Base-by-base conservation (phyloP, 768 basidiomycete genomes). In the Hortiboletus flavorubellus region DNA sequence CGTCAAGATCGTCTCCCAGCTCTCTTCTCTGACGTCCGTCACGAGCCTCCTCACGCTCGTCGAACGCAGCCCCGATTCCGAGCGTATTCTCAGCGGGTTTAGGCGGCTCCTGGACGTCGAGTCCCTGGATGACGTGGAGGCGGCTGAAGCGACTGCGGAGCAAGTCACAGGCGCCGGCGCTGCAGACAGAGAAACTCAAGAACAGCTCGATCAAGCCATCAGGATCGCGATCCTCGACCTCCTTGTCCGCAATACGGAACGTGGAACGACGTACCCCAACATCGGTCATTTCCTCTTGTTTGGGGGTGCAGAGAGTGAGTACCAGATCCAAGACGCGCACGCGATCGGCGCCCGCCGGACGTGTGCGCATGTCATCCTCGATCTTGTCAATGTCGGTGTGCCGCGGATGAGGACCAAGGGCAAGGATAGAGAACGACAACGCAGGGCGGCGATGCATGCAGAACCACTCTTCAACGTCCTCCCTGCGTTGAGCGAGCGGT, bases 221-320 rank as follows among this genome's bases (percentile, higher is more conserved):
- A 74, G 91, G 37, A 73, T 89, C 1, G 84, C 89, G 0, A 84
- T 91, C 5, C 81, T 98, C 46, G 86, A 95, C 58, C 74, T 98
- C 11, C 78, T 98, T 50, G 82, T 92, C 40, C 83, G 83, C 54
- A 89, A 87, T 55, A 93, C 93, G 0, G 74, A 80, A n/a, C 68
- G 73, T 90, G 78, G 75, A 42, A 72, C 80, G 9, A 71, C 82
- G 0, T 91, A 84, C 60, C 93, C 94, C 7, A 97, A 94, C 62
- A 65, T 96, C 18, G 89, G 89, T 0, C 94, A 97, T 90, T 71
- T 90, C 73, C 74, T 98, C 11, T 78, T 97, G 21, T 91, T 95
- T 63, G 89, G 90, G 21, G 75, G 79, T 4, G 68, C 77, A 2
- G 76, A 76, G n/a, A 73, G 74, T 8, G 82, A 86, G 30, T 76